A percentile compares a stretch with the other conserved stretches of the same genome.
phyloP scores from a whole-genome alignment of 192 early-diverging fungal genomes.

The Chytriomyces confervae region DNA sequence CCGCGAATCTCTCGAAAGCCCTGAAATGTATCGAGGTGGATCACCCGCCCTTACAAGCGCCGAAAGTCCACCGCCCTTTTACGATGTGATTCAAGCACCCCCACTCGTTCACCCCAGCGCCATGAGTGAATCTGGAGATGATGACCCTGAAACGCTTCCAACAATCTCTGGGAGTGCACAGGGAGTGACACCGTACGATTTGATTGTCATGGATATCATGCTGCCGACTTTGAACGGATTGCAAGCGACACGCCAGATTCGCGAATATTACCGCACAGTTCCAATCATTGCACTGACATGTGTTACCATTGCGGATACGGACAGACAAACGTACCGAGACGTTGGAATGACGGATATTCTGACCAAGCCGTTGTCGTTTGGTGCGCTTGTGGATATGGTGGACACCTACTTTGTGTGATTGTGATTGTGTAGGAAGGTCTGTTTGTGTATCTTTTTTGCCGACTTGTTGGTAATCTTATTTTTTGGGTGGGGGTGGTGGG shows the following conservation, averaged over 20 bases:
- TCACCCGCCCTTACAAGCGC: not conserved
- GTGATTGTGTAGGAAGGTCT: too few relatives aligned
- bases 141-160: not conserved
- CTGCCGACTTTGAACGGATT: constrained; percentile 26
- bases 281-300: constrained; percentile 13
- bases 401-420: not conserved
- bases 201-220: constrained; percentile 32
- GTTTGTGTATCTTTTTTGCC: not conserved
- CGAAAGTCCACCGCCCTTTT: not conserved
- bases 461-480: not conserved
- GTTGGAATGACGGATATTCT: constrained; percentile 25
- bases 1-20: too few relatives aligned
- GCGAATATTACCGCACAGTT: not conserved
- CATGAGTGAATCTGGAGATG: not conserved
- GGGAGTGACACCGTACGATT: not conserved
- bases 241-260: constrained; percentile 24
- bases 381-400: constrained; percentile 2
- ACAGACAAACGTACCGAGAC: constrained; percentile 6
- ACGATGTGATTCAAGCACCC: not conserved
- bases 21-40: too few relatives aligned
- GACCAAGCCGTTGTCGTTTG: constrained; percentile 6
- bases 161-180: not conserved
- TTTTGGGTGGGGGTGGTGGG: too few relatives aligned
- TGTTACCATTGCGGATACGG: constrained; percentile 8
- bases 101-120: not conserved